These are phyloP conservation scores for Balakata baccata DNA, from an alignment of 345 rosid genomes.

Conservation along the genomic window DNA sequence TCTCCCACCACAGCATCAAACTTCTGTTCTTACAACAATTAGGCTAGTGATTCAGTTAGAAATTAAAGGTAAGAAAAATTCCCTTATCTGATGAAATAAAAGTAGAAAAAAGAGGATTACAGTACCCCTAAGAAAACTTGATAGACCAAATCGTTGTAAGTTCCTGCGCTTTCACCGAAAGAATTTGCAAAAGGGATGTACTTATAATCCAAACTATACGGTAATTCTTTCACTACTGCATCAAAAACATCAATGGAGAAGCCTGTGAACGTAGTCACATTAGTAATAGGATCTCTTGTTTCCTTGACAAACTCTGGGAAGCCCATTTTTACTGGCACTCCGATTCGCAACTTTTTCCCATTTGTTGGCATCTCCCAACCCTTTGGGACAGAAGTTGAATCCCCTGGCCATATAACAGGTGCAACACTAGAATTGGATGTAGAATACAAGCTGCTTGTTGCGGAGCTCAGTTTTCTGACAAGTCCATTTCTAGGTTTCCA, in stretches of 20 bases:
- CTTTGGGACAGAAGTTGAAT: conserved; percentile 29
- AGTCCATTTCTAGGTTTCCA: conserved; percentile 33
- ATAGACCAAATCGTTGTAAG: conserved; percentile 38
- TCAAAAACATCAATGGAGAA: conserved; percentile 78
- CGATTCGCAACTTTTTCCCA: conserved; percentile 39
- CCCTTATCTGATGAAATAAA: not conserved
- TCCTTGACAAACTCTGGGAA: conserved; percentile 29
- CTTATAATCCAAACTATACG: conserved; percentile 71
- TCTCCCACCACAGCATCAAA: conserved; percentile 70
- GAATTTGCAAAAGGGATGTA: conserved; percentile 42
- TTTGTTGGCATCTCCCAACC: conserved; percentile 37
- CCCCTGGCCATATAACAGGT: conserved; percentile 46
- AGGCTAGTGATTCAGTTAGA: too few species aligned
- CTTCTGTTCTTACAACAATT: conserved; percentile 21
- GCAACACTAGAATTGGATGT: conserved; percentile 9
- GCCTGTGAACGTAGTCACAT: conserved; percentile 37
- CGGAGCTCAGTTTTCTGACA: not conserved
- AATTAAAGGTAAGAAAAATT: too few species aligned
- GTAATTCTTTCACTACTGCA: conserved; percentile 63
- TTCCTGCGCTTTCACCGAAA: conserved; percentile 20
- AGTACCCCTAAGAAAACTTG: conserved; percentile 46
- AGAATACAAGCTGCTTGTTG: not conserved
- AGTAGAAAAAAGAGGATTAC: not conserved
- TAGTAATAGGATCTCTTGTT: conserved; percentile 26
- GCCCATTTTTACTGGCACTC: conserved; percentile 36